Evolutionary conservation across 495 filamentous ascomycete genomes (phyloP), one percentile per base, ranked within the genome.

Genomic region (Penicillium atrosanguineum): DNA sequence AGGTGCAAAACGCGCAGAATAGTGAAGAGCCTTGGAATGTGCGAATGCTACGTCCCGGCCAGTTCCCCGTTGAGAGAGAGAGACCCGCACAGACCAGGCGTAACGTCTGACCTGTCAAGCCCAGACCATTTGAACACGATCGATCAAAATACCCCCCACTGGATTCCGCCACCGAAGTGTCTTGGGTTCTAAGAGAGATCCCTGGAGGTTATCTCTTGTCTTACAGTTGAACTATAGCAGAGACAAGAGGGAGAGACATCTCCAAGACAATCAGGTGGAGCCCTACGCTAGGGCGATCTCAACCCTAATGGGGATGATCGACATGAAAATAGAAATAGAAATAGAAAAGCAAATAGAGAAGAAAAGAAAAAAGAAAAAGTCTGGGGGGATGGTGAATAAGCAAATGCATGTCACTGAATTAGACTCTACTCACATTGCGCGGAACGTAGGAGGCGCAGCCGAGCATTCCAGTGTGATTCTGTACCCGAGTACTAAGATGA

Each of bases 341-440:
- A 41, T 60, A 57, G 51, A 53, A 55, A 60, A 46, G 46, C 18
- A 50, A 59, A 54, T 48, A 46, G 36, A 44, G 52, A 43, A 40
- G 21, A 48, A 50, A 47, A 38, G 38, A 49, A 46, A 53, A 52
- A 31, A 41, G 8, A 6, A 23, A 26, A 15, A 6, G 5, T n/a
- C 21, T 14, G 20, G 42, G 42, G 42, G 11, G 2, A 7, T 7
- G 14, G n/a, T 40, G 42, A 14, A 14, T 34, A 34, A 44, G 28
- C 29, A 21, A 40, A 44, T 56, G 57, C 57, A 60, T 52, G 57
- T 56, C 52, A 60, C 18, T 23, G 25, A 25, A 55, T 58, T 62
- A 58, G 55, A 61, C 59, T 62, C 55, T 57, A 55, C 52, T 62
- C 59, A 62, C 59, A 62, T 62, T 58, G 55, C 52, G 31, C 59